Base-by-base conservation (phyloP, 768 basidiomycete genomes). In the Exidia glandulosa region DNA sequence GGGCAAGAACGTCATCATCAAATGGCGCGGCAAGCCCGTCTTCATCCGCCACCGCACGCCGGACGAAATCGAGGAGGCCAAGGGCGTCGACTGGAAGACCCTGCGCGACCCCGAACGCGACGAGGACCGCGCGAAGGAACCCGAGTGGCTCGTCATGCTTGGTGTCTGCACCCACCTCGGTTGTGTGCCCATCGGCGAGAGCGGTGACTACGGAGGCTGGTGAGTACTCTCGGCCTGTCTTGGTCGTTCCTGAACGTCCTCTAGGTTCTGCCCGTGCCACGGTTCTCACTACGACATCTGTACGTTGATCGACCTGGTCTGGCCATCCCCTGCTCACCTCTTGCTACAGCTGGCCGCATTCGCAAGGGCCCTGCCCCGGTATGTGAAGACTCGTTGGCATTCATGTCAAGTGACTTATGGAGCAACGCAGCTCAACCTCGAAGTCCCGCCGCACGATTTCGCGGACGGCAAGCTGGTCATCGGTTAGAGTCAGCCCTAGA, bases 1-100 rank as follows among this genome's bases (percentile, higher is more conserved):
- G 81, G 94, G 94, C 74, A 94, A 94, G 83, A 94, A 95, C 71
- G 89, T 88, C 66, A 85, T 95, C 74, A 90, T 94, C 77, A 94
- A 97, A 79, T 99, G 96, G 96, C 90, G 96, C 69, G 96, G 96
- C 73, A 99, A 99, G 81, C 96, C 96, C 64, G 96, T 99, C 59
- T 98, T 98, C 80, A 93, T 99, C 72, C 85, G 96, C 65, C 96
- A 99, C 79, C 85, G 96, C 68, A 99, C 96, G 14, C 68, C 79
- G 60, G 81, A 79, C 59, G 96, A 99, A 79, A 90, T 99, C 66
- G 83, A 90, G 63, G 96, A 99, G 77, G 96, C 96, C 57, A 86
- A 90, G 74, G 68, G 73, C 37, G 76, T 81, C 60, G 85, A 95
- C 73, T 87, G 94, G 87, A 91, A 94, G 79, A 63, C 75, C 31